Evolutionary conservation across 2,329 filamentous ascomycete genomes (phyloP), one percentile per base, ranked within the genome.

Genomic region (Trichoderma citrinoviride): DNA sequence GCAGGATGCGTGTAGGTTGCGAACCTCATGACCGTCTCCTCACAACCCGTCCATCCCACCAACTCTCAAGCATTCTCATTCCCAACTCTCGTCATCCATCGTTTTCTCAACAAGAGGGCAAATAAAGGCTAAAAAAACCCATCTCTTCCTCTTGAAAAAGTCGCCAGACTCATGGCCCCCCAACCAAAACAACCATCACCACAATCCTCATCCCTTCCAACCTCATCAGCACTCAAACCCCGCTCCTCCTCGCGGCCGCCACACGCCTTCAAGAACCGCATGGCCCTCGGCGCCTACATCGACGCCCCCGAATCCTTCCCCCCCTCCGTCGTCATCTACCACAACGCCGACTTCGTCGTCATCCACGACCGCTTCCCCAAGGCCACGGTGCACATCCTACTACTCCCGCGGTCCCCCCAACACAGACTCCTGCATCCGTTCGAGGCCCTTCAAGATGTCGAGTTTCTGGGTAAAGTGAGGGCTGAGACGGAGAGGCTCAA

Each of bases 291-390:
- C 41, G 79, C 81, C 27, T 95, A 95, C 75, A 87, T 91, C 55
- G 73, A 78, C 17, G 76, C 84, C 44, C 91, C 92, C 0, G 80
- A 84, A 53, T 81, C 83, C 3, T 89, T 87, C 68, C 83, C 87
- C 1, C 72, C 85, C 1, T 83, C 81, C 5, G 79, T 83, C 8
- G 84, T 93, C 21, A 82, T 94, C 69, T 87, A 87, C 71, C 81
- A 89, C 77, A 87, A 86, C 70, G 81, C 86, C 12, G 80, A 87
- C 67, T 92, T 90, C 69, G 90, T 93, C 63, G 84, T 87, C 21
- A 91, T 98, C 75, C 84, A 89, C 70, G 95, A 99, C 78, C 81
- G 87, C 67, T 99, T 87, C 74, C 93, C 95, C 8, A 99, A 98
- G 77, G 86, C 91, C 3, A 87, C 85, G 3, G 82, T 97, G 4